Evolutionary conservation across 345 rosid genomes (phyloP).

Genomic region (Eutrema yunnanense): DNA sequence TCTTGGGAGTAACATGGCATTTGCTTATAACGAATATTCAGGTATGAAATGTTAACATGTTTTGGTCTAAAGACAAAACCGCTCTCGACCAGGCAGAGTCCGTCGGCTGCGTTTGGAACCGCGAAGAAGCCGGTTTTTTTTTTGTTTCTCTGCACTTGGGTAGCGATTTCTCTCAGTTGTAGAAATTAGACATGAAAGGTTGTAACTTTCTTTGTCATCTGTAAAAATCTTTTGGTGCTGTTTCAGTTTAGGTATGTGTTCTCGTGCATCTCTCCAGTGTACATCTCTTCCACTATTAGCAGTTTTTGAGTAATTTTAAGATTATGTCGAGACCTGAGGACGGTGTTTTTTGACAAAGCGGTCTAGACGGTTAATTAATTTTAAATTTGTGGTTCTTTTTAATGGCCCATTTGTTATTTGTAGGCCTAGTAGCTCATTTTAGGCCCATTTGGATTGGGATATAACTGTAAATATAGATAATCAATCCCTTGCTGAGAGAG

Average conservation of each 20-base stretch:
- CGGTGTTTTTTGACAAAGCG: background rate
- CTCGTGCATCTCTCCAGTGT: background rate
- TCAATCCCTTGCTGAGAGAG: background rate
- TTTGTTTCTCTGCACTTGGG: background rate
- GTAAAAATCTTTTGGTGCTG: background rate
- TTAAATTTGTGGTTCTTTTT: too few species aligned
- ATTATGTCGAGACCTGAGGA: background rate
- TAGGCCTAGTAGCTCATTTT: background rate
- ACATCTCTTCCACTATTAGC: background rate
- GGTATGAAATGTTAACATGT: background rate
- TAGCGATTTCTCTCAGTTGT: background rate
- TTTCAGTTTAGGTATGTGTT: background rate
- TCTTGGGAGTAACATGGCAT: background rate
- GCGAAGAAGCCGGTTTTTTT: background rate
- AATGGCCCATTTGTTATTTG: background rate
- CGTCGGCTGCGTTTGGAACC: background rate
- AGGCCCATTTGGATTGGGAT: slow-evolving; percentile 4
- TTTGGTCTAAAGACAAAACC: background rate
- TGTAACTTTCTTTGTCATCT: background rate
- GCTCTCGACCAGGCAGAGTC: background rate
- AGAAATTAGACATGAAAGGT: background rate
- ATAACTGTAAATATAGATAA: background rate
- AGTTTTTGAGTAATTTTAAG: background rate
- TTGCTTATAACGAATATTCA: background rate
- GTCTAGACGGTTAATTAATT: background rate